Conservation (phyloP, 2,329 filamentous ascomycete species). For the Amesomyces nigricolor region DNA sequence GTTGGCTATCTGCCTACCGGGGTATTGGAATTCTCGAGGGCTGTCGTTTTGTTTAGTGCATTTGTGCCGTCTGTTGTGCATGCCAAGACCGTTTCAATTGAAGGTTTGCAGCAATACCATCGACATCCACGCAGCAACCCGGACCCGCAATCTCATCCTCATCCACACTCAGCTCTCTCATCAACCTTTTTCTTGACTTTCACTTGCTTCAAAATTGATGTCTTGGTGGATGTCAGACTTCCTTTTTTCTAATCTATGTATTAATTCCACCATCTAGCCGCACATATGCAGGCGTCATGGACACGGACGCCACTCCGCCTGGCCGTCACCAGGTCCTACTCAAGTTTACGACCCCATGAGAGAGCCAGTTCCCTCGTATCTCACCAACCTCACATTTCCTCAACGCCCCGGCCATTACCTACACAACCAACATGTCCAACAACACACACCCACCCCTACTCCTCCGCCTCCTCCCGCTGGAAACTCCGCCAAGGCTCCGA, state of each 20-base stretch:
- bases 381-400: neutral
- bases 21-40: no score
- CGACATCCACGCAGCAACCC: no score
- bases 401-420: neutral
- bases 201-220: neutral
- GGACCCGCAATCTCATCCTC: neutral
- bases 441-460: conserved; percentile 13
- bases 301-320: conserved; percentile 5
- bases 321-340: neutral
- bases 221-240: neutral
- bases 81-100: no score
- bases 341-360: neutral
- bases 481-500: conserved; percentile 72
- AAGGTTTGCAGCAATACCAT: no score
- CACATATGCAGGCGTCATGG: conserved; percentile 13
- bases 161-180: neutral
- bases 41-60: no score
- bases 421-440: neutral
- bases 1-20: no score
- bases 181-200: neutral
- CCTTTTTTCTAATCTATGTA: neutral
- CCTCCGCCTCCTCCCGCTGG: conserved; percentile 70
- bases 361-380: neutral
- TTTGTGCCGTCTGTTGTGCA: no score
- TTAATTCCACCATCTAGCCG: neutral